A percentile compares a stretch with the other conserved stretches of the same genome.
Conservation (phyloP, 371 early-diverging fungal genomes). For the Mortierella polycephala region DNA sequence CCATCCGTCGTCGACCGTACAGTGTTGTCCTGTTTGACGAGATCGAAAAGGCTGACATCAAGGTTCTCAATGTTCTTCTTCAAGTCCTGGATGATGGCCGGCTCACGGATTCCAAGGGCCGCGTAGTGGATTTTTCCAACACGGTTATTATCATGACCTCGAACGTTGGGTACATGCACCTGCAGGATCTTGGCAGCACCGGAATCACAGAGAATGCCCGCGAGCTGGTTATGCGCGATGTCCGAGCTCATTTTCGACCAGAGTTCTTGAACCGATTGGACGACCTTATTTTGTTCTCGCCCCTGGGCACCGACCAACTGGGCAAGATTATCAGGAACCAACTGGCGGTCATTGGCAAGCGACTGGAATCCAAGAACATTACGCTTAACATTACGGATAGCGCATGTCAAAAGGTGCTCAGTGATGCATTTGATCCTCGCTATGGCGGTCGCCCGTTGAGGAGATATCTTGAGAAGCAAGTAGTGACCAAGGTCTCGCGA, state of each 20-base stretch:
- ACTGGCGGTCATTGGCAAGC: conserved; percentile 77
- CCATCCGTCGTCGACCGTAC: conserved; percentile 88
- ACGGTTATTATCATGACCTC: conserved; percentile 94
- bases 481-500: conserved; percentile 78
- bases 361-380: conserved; percentile 82
- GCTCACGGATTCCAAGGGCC: conserved; percentile 88
- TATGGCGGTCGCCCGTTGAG: conserved; percentile 85
- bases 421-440: conserved; percentile 84
- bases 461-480: conserved; percentile 70
- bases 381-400: conserved; percentile 71
- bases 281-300: conserved; percentile 74
- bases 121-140: conserved; percentile 90
- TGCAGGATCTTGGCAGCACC: conserved; percentile 57
- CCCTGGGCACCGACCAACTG: conserved; percentile 70
- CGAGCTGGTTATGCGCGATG: conserved; percentile 74
- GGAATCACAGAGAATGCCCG: conserved; percentile 66
- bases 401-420: conserved; percentile 83
- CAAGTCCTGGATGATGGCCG: conserved; percentile 94
- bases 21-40: conserved; percentile 94
- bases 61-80: conserved; percentile 78
- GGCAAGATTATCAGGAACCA: conserved; percentile 85
- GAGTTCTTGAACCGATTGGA: conserved; percentile 95
- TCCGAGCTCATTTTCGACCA: conserved; percentile 85
- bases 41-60: conserved; percentile 90
- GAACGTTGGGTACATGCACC: conserved; percentile 82